Conservation (phyloP, 768 basidiomycete species). For the Coprinopsis marcescibilis region DNA sequence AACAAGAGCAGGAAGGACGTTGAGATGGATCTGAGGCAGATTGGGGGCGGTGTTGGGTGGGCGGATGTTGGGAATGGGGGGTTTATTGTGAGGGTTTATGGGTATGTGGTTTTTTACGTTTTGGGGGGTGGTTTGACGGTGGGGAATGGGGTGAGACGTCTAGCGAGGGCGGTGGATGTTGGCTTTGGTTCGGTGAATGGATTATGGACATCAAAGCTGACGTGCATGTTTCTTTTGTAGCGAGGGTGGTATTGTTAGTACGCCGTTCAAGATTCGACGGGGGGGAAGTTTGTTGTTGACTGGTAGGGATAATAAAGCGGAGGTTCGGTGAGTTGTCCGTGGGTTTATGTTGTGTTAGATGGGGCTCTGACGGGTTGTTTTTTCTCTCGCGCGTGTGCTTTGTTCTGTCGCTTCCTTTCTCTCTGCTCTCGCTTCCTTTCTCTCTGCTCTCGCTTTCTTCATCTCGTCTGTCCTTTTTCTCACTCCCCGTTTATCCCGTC, state of each 20-base stretch:
- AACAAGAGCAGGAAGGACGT: conserved; percentile 59
- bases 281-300: conserved; percentile 44
- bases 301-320: conserved; percentile 40
- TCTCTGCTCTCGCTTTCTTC: no score
- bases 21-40: conserved; percentile 40
- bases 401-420: no score
- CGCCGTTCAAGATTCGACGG: conserved; percentile 24
- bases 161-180: no score
- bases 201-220: background rate
- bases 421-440: no score
- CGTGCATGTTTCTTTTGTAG: conserved; percentile 32
- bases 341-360: no score
- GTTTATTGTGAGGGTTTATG: conserved; percentile 58
- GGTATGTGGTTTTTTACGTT: conserved; percentile 40
- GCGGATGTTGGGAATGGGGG: conserved; percentile 55
- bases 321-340: conserved; percentile 34
- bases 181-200: no score
- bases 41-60: conserved; percentile 57
- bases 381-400: no score
- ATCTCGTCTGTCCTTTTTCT: no score
- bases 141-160: no score
- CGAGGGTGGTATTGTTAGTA: conserved; percentile 63
- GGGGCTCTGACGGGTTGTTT: no score
- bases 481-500: no score
- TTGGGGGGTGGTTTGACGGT: no score